Evolutionary conservation across 805 yeast species (phyloP).

Genomic region (Candida piceae): DNA sequence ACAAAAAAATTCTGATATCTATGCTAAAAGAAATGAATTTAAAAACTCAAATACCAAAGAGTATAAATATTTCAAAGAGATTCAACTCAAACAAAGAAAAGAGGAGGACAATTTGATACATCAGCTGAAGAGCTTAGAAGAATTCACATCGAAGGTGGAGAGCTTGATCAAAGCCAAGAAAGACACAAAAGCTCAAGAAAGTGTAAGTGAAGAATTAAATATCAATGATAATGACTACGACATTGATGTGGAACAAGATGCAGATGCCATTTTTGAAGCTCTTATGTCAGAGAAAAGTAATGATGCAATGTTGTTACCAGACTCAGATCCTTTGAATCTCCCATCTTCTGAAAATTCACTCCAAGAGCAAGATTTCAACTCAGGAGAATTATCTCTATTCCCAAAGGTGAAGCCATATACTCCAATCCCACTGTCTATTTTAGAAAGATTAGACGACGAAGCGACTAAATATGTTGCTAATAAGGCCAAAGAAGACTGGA

Average conservation of each 20-base stretch:
- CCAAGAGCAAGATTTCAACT: not conserved
- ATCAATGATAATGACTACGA: slow-evolving; percentile 13
- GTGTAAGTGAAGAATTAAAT: slow-evolving; percentile 16
- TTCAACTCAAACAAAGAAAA: slow-evolving; percentile 21
- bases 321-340: not conserved
- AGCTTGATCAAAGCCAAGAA: slow-evolving; percentile 16
- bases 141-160: slow-evolving; percentile 27
- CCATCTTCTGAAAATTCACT: too few relatives aligned
- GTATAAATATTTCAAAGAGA: not conserved
- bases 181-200: slow-evolving; percentile 13
- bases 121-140: slow-evolving; percentile 25
- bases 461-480: slow-evolving; percentile 36
- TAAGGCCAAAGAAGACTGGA: slow-evolving; percentile 42
- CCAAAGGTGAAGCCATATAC: slow-evolving; percentile 23
- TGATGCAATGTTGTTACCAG: not conserved
- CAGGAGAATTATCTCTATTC: slow-evolving; percentile 12
- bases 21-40: too few relatives aligned
- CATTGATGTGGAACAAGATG: slow-evolving; percentile 20
- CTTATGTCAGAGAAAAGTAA: slow-evolving; percentile 17
- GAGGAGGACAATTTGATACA: slow-evolving; percentile 23
- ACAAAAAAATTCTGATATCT: too few relatives aligned
- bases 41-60: too few relatives aligned
- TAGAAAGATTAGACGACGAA: slow-evolving; percentile 33
- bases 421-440: slow-evolving; percentile 34
- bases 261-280: slow-evolving; percentile 25